phyloP scores from a whole-genome alignment of 345 rosid species.

The Syzygium aromaticum region DNA sequence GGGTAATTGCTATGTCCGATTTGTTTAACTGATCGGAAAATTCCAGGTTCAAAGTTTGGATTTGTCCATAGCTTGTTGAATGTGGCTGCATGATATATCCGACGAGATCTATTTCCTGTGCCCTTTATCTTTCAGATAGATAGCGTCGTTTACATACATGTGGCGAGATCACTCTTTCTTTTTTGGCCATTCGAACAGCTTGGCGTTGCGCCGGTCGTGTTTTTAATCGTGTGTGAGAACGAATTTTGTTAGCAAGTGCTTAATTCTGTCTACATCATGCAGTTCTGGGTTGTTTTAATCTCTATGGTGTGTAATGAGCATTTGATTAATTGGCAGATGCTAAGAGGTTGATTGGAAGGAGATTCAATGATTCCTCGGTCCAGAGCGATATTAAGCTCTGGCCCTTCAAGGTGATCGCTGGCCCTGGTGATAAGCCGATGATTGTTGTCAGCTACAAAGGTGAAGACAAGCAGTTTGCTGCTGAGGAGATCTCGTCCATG shows the following conservation, averaged over 20 bases:
- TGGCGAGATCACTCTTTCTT: neutral
- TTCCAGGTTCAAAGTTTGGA: neutral
- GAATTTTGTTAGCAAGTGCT: neutral
- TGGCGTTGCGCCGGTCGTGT: neutral
- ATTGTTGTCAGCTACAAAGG: constrained; percentile 50
- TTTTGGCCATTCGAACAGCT: neutral
- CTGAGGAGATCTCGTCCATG: constrained; percentile 76
- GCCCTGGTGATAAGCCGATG: constrained; percentile 64
- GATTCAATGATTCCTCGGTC: constrained; percentile 51
- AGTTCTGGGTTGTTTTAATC: neutral
- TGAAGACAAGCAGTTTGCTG: constrained; percentile 57
- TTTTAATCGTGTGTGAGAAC: neutral
- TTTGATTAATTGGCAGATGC: constrained; percentile 30
- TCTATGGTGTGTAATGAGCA: neutral
- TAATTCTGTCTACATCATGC: neutral
- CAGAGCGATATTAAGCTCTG: constrained; percentile 55
- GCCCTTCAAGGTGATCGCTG: constrained; percentile 57
- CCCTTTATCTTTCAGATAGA: neutral
- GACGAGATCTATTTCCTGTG: neutral
- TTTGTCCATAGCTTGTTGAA: neutral
- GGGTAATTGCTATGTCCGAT: neutral
- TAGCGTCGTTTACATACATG: neutral
- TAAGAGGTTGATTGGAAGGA: constrained; percentile 65
- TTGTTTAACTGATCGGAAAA: neutral
- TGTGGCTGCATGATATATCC: neutral